These are phyloP conservation scores for Clohesyomyces aquaticus DNA, from an alignment of 495 filamentous ascomycete genomes.

Conservation along the genomic window DNA sequence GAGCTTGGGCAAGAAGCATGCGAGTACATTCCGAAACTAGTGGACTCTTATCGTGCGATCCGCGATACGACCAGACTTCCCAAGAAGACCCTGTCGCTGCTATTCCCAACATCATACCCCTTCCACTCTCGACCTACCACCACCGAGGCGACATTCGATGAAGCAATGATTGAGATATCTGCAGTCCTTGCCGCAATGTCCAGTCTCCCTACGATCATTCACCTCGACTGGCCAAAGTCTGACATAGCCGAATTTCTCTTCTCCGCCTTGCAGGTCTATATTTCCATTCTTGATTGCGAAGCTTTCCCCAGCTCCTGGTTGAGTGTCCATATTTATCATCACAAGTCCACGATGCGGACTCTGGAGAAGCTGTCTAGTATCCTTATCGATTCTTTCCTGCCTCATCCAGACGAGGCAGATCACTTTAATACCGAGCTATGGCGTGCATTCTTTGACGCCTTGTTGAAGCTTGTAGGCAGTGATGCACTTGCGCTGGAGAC, in stretches of 20 bases:
- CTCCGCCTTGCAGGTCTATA: conserved; percentile 77
- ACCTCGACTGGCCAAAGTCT: conserved; percentile 71
- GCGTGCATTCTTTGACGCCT: conserved; percentile 87
- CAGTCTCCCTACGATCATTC: conserved; percentile 67
- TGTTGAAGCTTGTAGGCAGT: conserved; percentile 87
- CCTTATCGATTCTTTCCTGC: conserved; percentile 76
- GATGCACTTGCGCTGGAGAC: conserved; percentile 89
- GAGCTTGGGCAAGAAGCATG: conserved; percentile 80
- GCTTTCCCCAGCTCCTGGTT: conserved; percentile 91
- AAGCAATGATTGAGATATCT: conserved; percentile 85
- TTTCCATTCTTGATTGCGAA: conserved; percentile 85
- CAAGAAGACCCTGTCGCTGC: conserved; percentile 73
- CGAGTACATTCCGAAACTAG: conserved; percentile 85
- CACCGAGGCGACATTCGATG: conserved; percentile 72
- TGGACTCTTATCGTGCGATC: conserved; percentile 84
- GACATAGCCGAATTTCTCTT: conserved; percentile 76
- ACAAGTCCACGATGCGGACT: conserved; percentile 84
- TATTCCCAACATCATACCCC: conserved; percentile 89
- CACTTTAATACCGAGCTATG: conserved; percentile 90
- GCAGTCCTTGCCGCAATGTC: conserved; percentile 82
- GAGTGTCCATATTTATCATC: conserved; percentile 91
- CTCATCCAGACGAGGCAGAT: conserved; percentile 88
- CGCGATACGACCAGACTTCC: conserved; percentile 63
- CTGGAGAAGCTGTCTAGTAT: conserved; percentile 82
- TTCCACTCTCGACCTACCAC: conserved; percentile 76